These are phyloP conservation scores for Papiliotrema terrestris DNA, from an alignment of 1,284 basidiomycete genomes.

Conservation along the genomic window DNA sequence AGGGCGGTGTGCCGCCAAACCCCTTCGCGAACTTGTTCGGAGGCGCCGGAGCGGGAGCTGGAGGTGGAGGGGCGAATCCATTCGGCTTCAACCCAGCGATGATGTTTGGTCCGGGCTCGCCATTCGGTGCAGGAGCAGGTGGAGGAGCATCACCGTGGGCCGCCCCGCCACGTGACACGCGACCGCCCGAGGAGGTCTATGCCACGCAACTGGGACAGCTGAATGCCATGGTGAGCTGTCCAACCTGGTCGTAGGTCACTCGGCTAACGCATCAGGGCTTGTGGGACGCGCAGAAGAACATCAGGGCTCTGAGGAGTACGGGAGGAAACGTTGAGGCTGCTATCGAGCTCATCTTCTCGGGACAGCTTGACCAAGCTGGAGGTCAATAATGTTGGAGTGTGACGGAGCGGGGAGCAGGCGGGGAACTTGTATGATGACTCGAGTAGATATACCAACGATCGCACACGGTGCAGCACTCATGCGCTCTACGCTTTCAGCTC, in stretches of 20 bases:
- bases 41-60: constrained; percentile 15
- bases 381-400: neutral
- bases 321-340: constrained; percentile 85
- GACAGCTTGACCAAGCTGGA: constrained; percentile 49
- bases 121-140: constrained; percentile 6
- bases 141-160: constrained; percentile 30
- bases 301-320: constrained; percentile 80
- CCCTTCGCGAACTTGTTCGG: constrained; percentile 31
- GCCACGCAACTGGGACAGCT: constrained; percentile 65
- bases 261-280: constrained; percentile 59
- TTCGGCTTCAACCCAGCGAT: constrained; percentile 50
- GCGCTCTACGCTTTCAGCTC: too few relatives aligned
- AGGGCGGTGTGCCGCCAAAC: constrained; percentile 12
- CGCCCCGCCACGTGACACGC: constrained; percentile 54
- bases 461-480: too few relatives aligned
- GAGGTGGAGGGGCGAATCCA: constrained; percentile 19
- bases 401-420: too few relatives aligned
- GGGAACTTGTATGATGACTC: neutral
- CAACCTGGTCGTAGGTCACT: constrained; percentile 1
- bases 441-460: neutral
- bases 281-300: constrained; percentile 80
- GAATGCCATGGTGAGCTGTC: constrained; percentile 43
- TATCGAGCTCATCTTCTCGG: constrained; percentile 82
- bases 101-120: constrained; percentile 51
- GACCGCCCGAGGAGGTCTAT: constrained; percentile 82